A percentile compares a stretch with the other conserved stretches of the same genome.
phyloP scores from a whole-genome alignment of 306 rosid species.

The Pterocarpus macrocarpus region DNA sequence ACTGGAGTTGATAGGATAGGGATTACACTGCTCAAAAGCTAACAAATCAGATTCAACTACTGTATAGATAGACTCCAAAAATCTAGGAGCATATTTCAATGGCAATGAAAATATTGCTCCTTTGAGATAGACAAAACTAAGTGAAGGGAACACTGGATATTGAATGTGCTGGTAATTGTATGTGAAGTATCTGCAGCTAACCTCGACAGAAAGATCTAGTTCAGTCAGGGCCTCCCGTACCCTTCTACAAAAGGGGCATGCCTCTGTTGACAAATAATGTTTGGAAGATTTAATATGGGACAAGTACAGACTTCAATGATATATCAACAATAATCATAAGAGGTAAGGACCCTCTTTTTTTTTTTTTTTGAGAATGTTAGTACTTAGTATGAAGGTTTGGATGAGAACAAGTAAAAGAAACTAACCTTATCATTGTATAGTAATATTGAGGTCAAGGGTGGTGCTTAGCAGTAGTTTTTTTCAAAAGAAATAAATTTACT shows the following conservation, averaged over 20 bases:
- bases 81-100: slow-evolving; percentile 26
- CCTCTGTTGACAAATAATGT: slow-evolving; percentile 75
- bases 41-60: slow-evolving; percentile 27
- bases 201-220: slow-evolving; percentile 90
- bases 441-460: slow-evolving; percentile 11
- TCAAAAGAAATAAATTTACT: slow-evolving; percentile 35
- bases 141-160: slow-evolving; percentile 22
- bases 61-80: not conserved
- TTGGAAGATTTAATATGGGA: slow-evolving; percentile 40
- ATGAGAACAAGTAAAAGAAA: slow-evolving; percentile 20
- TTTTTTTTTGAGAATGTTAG: slow-evolving; percentile 8
- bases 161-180: slow-evolving; percentile 26
- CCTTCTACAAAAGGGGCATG: slow-evolving; percentile 98
- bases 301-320: slow-evolving; percentile 18
- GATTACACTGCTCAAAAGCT: slow-evolving; percentile 26
- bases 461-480: not conserved
- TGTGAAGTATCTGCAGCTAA: slow-evolving; percentile 52
- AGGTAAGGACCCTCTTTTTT: not conserved
- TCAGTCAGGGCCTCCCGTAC: slow-evolving; percentile 96
- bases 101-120: slow-evolving; percentile 15
- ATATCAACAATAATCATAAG: slow-evolving; percentile 16
- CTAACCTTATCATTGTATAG: slow-evolving; percentile 9
- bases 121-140: slow-evolving; percentile 35
- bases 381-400: not conserved
- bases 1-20: slow-evolving; percentile 16